Evolutionary conservation across 257 asterid genomes (phyloP).

Genomic region (Vinca minor): DNA sequence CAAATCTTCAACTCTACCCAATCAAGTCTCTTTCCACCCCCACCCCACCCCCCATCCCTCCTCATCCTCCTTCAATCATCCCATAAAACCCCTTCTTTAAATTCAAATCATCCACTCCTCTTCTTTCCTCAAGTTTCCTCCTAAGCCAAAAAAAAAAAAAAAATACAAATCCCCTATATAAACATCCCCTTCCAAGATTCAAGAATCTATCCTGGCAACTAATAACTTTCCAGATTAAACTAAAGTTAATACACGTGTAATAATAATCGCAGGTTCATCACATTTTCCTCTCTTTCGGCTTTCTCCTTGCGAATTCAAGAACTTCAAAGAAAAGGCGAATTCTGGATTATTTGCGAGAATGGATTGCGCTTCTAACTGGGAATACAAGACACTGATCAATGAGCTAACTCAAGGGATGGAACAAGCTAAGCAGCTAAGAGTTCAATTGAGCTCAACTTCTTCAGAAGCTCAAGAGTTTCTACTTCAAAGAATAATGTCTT

Average conservation of each 20-base stretch:
- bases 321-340: too few relatives aligned
- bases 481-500: slow-evolving; percentile 56
- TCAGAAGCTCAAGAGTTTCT: slow-evolving; percentile 39
- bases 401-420: slow-evolving; percentile 84
- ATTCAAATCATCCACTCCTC: slow-evolving; percentile 24
- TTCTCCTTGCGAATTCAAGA: too few relatives aligned
- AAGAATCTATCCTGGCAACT: neutral
- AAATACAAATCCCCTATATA: too few relatives aligned
- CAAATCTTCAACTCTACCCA: slow-evolving; percentile 47
- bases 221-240: neutral
- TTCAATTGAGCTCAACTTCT: slow-evolving; percentile 35
- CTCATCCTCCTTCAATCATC: neutral
- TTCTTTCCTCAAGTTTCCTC: too few relatives aligned
- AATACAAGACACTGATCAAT: slow-evolving; percentile 37
- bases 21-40: slow-evolving; percentile 27
- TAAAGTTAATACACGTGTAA: too few relatives aligned
- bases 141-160: too few relatives aligned
- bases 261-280: too few relatives aligned
- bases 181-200: neutral
- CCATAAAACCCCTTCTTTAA: slow-evolving; percentile 23
- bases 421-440: slow-evolving; percentile 53
- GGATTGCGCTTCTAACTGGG: slow-evolving; percentile 43
- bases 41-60: slow-evolving; percentile 16
- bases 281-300: neutral
- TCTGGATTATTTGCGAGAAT: too few relatives aligned